phyloP scores from a whole-genome alignment of 345 rosid genomes.

The Gossypium australe region DNA sequence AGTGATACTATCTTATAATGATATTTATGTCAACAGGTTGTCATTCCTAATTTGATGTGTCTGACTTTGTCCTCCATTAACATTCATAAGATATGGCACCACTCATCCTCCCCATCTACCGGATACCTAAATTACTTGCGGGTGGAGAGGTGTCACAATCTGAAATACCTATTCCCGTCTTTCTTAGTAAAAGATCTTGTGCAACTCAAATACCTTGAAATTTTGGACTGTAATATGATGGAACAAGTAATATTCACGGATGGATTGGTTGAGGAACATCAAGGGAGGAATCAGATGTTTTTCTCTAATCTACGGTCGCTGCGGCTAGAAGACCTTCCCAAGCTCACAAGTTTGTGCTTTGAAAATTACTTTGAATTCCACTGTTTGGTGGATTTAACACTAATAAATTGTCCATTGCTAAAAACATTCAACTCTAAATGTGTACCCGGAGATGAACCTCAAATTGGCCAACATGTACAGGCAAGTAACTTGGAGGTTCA shows the following conservation, averaged over 20 bases:
- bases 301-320: background rate
- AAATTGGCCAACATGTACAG: background rate
- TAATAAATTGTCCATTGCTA: no score
- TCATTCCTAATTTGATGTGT: rapidly evolving
- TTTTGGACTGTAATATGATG: background rate
- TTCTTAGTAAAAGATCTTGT: background rate
- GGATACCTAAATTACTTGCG: rapidly evolving
- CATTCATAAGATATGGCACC: background rate
- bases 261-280: background rate
- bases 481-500: background rate
- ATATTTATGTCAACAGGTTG: background rate
- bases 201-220: rapidly evolving
- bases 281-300: background rate
- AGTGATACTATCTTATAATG: no score
- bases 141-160: background rate
- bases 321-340: background rate
- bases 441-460: background rate
- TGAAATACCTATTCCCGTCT: background rate
- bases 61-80: background rate
- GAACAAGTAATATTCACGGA: constrained; percentile 6
- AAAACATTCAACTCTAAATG: no score
- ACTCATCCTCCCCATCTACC: no score
- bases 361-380: background rate
- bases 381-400: rapidly evolving
- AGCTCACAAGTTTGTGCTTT: constrained; percentile 8